Evolutionary conservation across 306 rosid genomes (phyloP), one percentile per base, ranked within the genome.

Genomic region (Lathyrus tuberosus): DNA sequence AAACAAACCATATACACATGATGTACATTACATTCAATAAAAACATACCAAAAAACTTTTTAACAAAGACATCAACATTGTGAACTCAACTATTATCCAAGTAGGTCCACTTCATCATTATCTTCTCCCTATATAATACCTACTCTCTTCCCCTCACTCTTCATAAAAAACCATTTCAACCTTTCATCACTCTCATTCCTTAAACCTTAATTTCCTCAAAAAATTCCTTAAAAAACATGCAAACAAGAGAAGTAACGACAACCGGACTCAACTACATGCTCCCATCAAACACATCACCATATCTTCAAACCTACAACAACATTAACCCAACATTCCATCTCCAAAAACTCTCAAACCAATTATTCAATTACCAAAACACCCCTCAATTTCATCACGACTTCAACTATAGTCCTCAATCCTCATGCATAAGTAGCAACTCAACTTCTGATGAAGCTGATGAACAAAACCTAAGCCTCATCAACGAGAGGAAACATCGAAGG

Each of bases 381-480:
- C 64, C 69, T 62, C 75, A 47, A 53, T 53, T 56, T 71, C 86
- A 65, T 16, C 86, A 65, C 26, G 95, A 92, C n/a, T 28, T 88
- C 53, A 42, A 20, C 2, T 53, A 22, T 15, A 83, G 71, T 64
- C 84, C 81, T 28, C 91, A 85, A 41, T 79, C 84, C 2, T 74
- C 86, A 14, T 75, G 88, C 33, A 80, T 91, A 60, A 87, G 95
- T 77, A 87, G 87, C 70, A 92, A 90, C 44, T 88, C 96, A n/a
- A 90, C 97, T 33, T 90, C 97, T 38, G 95, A 90, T 38, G 97
- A 91, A 64, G 95, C 96, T 1, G 97, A 94, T 4, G 96, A 88
- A 59, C 95, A 86, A 5, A 87, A 92, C 14, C 77, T 69, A 5
- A 65, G 86, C 14, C 87, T 89, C 69, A 87, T 84, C 79, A 83